phyloP scores from a whole-genome alignment of 2,329 filamentous ascomycete genomes.

The Berkeleyomyces basicola region DNA sequence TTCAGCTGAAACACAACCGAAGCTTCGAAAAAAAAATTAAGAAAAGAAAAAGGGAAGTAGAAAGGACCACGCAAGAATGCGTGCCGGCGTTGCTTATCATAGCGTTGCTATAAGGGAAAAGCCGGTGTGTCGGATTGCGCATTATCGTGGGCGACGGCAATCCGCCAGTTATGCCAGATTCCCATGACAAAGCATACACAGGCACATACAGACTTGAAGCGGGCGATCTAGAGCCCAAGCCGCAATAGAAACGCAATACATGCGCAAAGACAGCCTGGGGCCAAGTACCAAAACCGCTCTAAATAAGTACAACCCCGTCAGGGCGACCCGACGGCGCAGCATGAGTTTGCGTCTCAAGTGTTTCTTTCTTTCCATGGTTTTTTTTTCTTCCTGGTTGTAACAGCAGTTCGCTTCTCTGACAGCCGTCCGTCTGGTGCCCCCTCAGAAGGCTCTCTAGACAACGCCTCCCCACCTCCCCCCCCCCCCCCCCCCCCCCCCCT shows the following conservation, averaged over 20 bases:
- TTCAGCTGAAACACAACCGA: slow-evolving; percentile 2
- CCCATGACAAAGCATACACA: too few relatives aligned
- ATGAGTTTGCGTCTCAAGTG: not conserved
- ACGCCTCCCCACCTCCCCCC: not conserved
- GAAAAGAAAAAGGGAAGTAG: not conserved
- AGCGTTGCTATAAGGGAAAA: not conserved
- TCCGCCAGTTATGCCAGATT: not conserved
- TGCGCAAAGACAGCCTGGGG: not conserved
- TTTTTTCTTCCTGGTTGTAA: not conserved
- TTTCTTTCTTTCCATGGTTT: not conserved
- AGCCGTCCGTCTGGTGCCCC: not conserved
- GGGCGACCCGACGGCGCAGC: not conserved
- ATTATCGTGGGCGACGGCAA: not conserved
- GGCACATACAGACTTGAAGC: not conserved
- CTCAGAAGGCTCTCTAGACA: not conserved
- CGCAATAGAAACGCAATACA: not conserved
- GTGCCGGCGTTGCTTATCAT: not conserved
- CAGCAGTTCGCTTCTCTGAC: not conserved
- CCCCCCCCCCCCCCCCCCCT: not conserved
- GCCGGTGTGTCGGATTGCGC: not conserved
- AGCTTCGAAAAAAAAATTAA: not conserved
- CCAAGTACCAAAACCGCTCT: not conserved
- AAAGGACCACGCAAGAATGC: not conserved
- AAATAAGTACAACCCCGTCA: not conserved
- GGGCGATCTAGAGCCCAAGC: not conserved